These are phyloP conservation scores for Ophiostoma quercus DNA, from an alignment of 2,329 filamentous ascomycete species.

Conservation along the genomic window DNA sequence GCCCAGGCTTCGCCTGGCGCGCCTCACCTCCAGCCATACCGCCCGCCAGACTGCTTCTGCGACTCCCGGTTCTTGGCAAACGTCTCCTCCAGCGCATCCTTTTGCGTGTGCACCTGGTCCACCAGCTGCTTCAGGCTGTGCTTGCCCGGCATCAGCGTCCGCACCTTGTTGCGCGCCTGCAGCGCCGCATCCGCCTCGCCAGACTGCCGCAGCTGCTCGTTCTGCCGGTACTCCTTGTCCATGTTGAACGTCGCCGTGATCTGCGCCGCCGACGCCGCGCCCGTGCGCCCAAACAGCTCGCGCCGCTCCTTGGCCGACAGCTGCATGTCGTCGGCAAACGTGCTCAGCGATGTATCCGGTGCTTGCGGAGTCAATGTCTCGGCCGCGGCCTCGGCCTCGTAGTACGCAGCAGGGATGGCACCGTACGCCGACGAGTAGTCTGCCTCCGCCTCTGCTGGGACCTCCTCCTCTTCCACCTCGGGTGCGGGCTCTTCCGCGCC, in stretches of 20 bases:
- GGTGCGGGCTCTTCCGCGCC: conserved; percentile 41
- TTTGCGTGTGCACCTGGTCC: conserved; percentile 73
- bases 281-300: conserved; percentile 74
- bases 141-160: conserved; percentile 78
- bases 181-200: conserved; percentile 68
- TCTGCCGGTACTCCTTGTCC: conserved; percentile 78
- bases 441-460: neutral
- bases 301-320: conserved; percentile 70
- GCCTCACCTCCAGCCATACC: conserved; percentile 73
- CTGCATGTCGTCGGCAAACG: conserved; percentile 71
- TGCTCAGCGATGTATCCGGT: conserved; percentile 50
- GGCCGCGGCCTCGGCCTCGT: conserved; percentile 22
- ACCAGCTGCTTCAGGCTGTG: conserved; percentile 86
- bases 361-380: conserved; percentile 27
- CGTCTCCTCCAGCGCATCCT: conserved; percentile 80
- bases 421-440: conserved; percentile 5
- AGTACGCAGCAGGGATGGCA: neutral
- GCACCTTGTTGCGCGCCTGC: conserved; percentile 74
- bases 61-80: conserved; percentile 78
- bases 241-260: conserved; percentile 83
- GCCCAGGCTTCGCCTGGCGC: too few relatives aligned
- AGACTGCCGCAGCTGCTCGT: conserved; percentile 67
- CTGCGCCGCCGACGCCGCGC: conserved; percentile 44
- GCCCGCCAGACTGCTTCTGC: conserved; percentile 71
- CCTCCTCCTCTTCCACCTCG: neutral